These are phyloP conservation scores for Hypoxylon fragiforme DNA, from an alignment of 495 filamentous ascomycete species.

Conservation along the genomic window DNA sequence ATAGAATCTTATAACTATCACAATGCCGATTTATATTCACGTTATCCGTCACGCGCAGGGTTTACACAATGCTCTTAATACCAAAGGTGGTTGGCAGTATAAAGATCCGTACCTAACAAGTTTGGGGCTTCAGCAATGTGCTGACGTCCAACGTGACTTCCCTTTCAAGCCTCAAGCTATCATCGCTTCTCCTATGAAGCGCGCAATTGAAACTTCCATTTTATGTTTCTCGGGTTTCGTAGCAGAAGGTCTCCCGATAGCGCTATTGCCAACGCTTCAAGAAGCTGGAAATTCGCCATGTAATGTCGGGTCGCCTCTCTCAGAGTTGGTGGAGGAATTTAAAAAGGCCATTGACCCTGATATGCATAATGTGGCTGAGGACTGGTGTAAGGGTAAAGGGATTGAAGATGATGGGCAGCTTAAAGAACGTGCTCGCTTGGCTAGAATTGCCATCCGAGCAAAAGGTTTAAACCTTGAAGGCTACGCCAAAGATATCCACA, in stretches of 20 bases:
- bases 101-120: constrained; percentile 78
- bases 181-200: constrained; percentile 75
- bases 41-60: constrained; percentile 58
- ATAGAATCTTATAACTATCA: background rate
- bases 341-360: constrained; percentile 58
- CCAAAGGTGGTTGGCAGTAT: constrained; percentile 62
- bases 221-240: constrained; percentile 58
- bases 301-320: constrained; percentile 69
- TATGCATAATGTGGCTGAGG: background rate
- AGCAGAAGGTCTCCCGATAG: too few species aligned
- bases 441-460: background rate
- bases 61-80: constrained; percentile 78
- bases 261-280: constrained; percentile 67
- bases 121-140: constrained; percentile 74
- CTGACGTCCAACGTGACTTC: constrained; percentile 57
- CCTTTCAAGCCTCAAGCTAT: constrained; percentile 61
- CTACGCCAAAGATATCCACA: background rate
- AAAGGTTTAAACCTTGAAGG: background rate
- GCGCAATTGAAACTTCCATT: constrained; percentile 78
- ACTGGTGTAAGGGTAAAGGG: background rate
- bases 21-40: constrained; percentile 50
- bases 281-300: constrained; percentile 75
- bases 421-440: background rate
- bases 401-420: background rate
- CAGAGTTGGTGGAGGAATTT: constrained; percentile 60